Conservation (phyloP, 2,329 filamentous ascomycete species). For the Xylaria sp. region DNA sequence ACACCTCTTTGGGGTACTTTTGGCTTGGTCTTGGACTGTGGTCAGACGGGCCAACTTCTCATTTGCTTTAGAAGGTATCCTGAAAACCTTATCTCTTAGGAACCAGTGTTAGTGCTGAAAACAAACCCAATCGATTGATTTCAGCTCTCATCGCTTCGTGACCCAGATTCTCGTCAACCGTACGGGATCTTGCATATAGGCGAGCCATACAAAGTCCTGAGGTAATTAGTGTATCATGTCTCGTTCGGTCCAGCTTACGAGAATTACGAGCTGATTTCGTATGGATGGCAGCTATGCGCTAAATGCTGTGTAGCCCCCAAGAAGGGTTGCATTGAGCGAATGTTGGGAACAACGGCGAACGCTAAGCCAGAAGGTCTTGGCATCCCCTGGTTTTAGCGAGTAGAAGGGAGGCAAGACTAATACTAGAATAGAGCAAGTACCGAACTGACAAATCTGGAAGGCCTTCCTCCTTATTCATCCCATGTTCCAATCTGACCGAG, state of each 20-base stretch:
- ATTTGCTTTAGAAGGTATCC: not conserved
- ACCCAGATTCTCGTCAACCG: not conserved
- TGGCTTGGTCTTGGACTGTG: not conserved
- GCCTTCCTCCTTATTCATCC: not conserved
- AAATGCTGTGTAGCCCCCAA: not conserved
- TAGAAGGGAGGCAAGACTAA: not conserved
- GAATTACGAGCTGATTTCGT: conserved; percentile 8
- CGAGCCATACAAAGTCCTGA: not conserved
- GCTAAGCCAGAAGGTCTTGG: not conserved
- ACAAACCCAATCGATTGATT: not conserved
- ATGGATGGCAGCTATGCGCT: not conserved
- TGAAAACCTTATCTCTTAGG: not conserved
- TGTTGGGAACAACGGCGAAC: not conserved
- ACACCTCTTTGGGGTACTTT: not conserved
- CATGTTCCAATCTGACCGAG: conserved; percentile 32
- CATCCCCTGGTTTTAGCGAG: no score
- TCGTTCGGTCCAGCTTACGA: conserved; percentile 1
- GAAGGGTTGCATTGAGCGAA: not conserved
- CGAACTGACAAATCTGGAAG: conserved; percentile 26
- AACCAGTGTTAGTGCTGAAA: not conserved
- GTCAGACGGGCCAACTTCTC: not conserved
- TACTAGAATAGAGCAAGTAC: not conserved
- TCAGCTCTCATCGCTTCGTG: not conserved
- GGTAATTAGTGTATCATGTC: not conserved
- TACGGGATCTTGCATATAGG: not conserved